Percentiles rank a stretch among this genome's conserved stretches.
Conservation (phyloP, 2,329 filamentous ascomycete genomes). For the Teratosphaeria pseudoeucalypti region DNA sequence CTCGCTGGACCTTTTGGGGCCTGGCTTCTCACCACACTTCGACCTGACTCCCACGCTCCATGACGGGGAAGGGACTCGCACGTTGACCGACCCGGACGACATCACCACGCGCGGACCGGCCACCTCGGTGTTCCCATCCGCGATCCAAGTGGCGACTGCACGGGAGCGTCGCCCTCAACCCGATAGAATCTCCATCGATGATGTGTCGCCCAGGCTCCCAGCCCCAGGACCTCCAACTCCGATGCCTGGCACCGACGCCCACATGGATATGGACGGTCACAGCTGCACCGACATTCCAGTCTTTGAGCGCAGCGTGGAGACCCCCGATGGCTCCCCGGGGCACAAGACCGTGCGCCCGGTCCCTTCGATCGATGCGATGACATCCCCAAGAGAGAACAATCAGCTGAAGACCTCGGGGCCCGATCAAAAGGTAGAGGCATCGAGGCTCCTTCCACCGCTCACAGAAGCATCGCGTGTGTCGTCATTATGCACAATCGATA, state of each 20-base stretch:
- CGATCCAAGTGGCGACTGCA: neutral
- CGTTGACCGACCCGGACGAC: neutral
- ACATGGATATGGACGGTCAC: conserved; percentile 14
- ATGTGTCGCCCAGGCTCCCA: neutral
- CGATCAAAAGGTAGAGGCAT: neutral
- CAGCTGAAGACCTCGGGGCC: neutral
- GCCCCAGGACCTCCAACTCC: conserved; percentile 9
- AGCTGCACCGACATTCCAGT: conserved; percentile 5
- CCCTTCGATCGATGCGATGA: conserved; percentile 18
- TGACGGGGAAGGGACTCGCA: neutral
- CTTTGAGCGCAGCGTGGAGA: conserved; percentile 20
- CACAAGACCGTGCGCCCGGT: conserved; percentile 14
- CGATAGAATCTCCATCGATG: neutral
- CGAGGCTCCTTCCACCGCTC: neutral
- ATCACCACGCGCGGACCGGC: conserved; percentile 2
- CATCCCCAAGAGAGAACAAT: conserved; percentile 7
- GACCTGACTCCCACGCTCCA: neutral
- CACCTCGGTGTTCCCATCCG: neutral
- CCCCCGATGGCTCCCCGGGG: conserved; percentile 5
- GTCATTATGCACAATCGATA: neutral
- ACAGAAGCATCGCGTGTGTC: neutral
- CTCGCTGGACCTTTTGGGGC: neutral
- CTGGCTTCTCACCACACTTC: neutral
- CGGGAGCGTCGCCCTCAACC: neutral
- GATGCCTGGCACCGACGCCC: conserved; percentile 10